Evolutionary conservation across 495 filamentous ascomycete species (phyloP), one percentile per base, ranked within the genome.

Genomic region (Talaromyces stipitatus): DNA sequence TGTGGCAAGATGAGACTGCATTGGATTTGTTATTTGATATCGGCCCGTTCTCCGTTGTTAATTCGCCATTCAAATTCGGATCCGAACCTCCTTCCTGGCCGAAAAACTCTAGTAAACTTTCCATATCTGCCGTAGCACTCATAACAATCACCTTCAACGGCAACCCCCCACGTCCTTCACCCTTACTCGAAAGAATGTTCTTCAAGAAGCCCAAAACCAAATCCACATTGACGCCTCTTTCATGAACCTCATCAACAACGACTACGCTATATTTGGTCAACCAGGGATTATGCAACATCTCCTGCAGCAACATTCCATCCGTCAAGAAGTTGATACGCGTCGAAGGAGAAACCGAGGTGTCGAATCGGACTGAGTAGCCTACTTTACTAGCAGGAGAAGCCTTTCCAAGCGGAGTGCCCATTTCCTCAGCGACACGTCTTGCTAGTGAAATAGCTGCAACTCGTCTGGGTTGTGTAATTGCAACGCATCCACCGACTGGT

Each of bases 231-330:
- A 96, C 82, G 55, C 92, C 95, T 55, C 95, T 80, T 71, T 99
- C 95, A 72, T 99, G 95, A 2, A 97, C 91, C 65, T 99, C 95
- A 73, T 99, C 95, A 9, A 99, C 89, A 50, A 97, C 79, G 2
- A 99, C 79, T 1, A 87, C 90, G 60, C 89, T 92, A 66, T 99
- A 99, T 63, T 87, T 82, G 27, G 77, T 81, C 61, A 99, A 72
- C 68, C 83, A 76, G 2, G 92, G 90, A 68, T 97, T 95, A 54
- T 86, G 80, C 43, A 97, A 70, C 75, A 97, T 85, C 68, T 99
- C 95, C 70, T 97, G 92, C 12, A 99, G 76, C 46, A 99, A 75
- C 88, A 96, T 97, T 54, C 95, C 95, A 69, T 99, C 95, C 0
- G 95, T 99, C 60, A 99, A 73, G 63, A 88, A 99, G 66, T 97